Base-by-base conservation (phyloP, 2,329 filamentous ascomycete genomes). In the Epichloe coenophiala region DNA sequence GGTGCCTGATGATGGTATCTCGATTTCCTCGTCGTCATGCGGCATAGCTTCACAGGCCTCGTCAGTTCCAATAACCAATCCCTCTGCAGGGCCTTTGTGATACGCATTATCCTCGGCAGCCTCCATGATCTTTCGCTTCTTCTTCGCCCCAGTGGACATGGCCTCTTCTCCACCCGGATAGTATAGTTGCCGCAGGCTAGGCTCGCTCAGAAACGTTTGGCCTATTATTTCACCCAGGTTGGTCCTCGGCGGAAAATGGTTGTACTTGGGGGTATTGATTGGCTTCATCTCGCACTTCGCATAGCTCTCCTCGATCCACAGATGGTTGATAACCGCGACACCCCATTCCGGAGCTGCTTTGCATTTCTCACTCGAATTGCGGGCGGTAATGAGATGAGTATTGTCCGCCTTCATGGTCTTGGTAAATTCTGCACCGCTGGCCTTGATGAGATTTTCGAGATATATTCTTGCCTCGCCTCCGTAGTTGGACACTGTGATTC, bases 291-390 rank as follows among this genome's bases (percentile, higher is more conserved):
- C 77, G 71, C 89, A 95, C 63, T 86, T 88, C 2, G 91, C 88
- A 62, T 97, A 98, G 66, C 89, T 94, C 62, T 98, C 93, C 66
- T 98, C 93, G 44, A 98, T 77, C 93, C 93, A 98, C 1, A 98
- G 75, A 63, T 98, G 93, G 64, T 97, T 98, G 59, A 95, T 73
- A 59, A 95, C 84, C 51, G 88, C 73, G 50, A 97, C 83, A 49
- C 85, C 84, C 93, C 93, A 98, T 68, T 97, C 93, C 54, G 81
- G 79, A 0, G 93, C 93, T 1, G 93, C 93, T 38, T 85, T 83
- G 64, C 87, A 96, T 67, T 98, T 98, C 63, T 97, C 93, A 61
- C 91, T 94, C 51, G 81, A 81, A 52, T 84, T 81, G 59, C 95
- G 86, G 4, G 93, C 93, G 0, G 91, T 95, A 60, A 98, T 84